Evolutionary conservation across 2,329 filamentous ascomycete genomes (phyloP), one percentile per base, ranked within the genome.

Genomic region (Diaporthe capsici): DNA sequence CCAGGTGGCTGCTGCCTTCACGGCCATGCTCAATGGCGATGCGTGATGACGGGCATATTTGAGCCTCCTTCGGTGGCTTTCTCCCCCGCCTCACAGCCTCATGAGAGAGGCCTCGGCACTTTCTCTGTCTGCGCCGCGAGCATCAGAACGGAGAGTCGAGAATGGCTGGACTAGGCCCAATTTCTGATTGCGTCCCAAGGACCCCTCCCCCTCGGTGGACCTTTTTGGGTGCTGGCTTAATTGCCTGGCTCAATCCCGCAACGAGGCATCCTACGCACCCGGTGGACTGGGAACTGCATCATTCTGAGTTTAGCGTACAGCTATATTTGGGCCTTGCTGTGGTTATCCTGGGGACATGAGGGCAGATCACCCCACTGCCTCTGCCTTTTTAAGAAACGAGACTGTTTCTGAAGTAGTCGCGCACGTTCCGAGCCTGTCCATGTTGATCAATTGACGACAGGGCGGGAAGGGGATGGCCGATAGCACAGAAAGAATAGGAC

Each of bases 251-350:
- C 70, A 63, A 73, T 73, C 49, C 73, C 68, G 47, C 61, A 37
- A 44, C 28, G 58, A 49, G 42, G 61, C 34, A 39, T 60, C 49
- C 63, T 39, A 39, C 34, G 65, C 49, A 70, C 75, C 75, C 75
- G 76, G 49, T 73, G 76, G 72, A 71, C 73, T 77, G 73, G 76
- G 71, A 77, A 71, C 51, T 57, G 49, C 49, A 61, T 73, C 55
- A 28, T 73, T 73, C 73, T 75, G 73, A 75, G 73, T 75, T 77
- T 75, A 77, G 73, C 76, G 76, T 37, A 42, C 63, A 58, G 39
- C 70, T 76, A 73, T 70, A 67, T 60, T 71, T 75, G 76, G 70
- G 67, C 42, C 70, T 63, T 47, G 53, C 12, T 34, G 39, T 70
- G 65, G 9, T 42, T 25, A 25, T 37, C 65, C 47, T 49, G 57